phyloP scores from a whole-genome alignment of 371 early-diverging fungal genomes.

The Gilbertella persicaria region DNA sequence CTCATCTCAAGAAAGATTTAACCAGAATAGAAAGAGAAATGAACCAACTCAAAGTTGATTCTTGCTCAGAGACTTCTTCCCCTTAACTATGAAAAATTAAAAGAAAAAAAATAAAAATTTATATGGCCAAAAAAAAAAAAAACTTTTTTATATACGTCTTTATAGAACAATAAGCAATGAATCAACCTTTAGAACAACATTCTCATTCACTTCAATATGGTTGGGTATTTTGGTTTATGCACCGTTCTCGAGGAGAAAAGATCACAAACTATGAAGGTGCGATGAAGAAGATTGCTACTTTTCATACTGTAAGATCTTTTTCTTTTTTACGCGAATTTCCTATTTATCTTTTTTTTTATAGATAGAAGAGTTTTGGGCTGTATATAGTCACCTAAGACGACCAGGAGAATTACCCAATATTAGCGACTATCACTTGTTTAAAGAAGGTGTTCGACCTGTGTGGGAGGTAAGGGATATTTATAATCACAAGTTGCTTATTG shows the following conservation, averaged over 20 bases:
- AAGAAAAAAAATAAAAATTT: too few relatives aligned
- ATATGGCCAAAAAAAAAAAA: too few relatives aligned
- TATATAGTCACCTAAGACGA: slow-evolving; percentile 82
- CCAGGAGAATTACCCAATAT: slow-evolving; percentile 88
- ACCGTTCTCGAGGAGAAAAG: slow-evolving; percentile 84
- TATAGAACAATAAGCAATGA: background rate
- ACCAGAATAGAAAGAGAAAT: slow-evolving; percentile 32
- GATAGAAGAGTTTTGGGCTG: slow-evolving; percentile 94
- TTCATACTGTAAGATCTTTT: slow-evolving; percentile 66
- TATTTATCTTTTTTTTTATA: slow-evolving; percentile 18
- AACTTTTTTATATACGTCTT: too few relatives aligned
- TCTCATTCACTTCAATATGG: slow-evolving; percentile 60
- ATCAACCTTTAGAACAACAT: background rate
- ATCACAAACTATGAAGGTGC: slow-evolving; percentile 85
- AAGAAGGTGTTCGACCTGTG: slow-evolving; percentile 92
- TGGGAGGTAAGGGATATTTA: slow-evolving; percentile 80
- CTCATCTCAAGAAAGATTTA: slow-evolving; percentile 41
- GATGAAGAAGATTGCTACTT: slow-evolving; percentile 85
- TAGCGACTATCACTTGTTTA: slow-evolving; percentile 95
- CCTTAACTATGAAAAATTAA: too few relatives aligned
- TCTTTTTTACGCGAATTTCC: background rate
- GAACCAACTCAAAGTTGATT: slow-evolving; percentile 14
- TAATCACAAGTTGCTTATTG: background rate
- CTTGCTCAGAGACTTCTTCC: slow-evolving; percentile 1
- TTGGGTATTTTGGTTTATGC: slow-evolving; percentile 93